phyloP scores from a whole-genome alignment of 495 filamentous ascomycete genomes.

The Acidiella bohemica region DNA sequence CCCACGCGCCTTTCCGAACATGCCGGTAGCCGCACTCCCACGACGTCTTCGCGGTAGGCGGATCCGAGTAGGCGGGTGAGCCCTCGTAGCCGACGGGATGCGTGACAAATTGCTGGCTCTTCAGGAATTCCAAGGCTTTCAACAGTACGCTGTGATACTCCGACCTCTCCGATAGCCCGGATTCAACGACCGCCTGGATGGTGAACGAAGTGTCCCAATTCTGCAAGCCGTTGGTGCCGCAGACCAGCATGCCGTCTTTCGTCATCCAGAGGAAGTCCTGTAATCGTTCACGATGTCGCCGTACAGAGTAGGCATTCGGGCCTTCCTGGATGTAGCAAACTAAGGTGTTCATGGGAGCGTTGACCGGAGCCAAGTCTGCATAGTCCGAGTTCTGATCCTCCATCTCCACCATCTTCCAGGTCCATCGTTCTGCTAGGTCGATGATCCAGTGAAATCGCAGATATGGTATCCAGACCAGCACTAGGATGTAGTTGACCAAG shows the following conservation, averaged over 20 bases:
- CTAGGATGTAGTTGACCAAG: constrained; percentile 56
- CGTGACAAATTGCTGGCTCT: constrained; percentile 64
- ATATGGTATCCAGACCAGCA: constrained; percentile 64
- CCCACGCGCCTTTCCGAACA: constrained; percentile 84
- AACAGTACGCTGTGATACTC: constrained; percentile 73
- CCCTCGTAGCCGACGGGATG: constrained; percentile 45
- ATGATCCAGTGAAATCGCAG: constrained; percentile 45
- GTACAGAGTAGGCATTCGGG: constrained; percentile 58
- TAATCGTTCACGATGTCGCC: constrained; percentile 63
- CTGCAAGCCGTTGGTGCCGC: constrained; percentile 94
- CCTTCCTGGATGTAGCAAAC: constrained; percentile 75
- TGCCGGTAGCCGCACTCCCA: constrained; percentile 74
- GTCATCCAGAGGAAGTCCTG: constrained; percentile 89
- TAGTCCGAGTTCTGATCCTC: constrained; percentile 87
- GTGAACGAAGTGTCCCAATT: constrained; percentile 89
- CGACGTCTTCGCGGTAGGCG: constrained; percentile 10
- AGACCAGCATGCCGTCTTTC: constrained; percentile 79
- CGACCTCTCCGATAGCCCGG: constrained; percentile 62
- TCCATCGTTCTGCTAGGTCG: constrained; percentile 59
- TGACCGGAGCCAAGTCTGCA: constrained; percentile 78
- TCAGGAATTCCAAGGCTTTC: constrained; percentile 74
- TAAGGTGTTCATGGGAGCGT: constrained; percentile 73
- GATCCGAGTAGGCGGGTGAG: constrained; percentile 48
- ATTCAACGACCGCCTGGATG: constrained; percentile 67
- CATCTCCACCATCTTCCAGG: constrained; percentile 62